These are phyloP conservation scores for Leccinum boreale DNA, from an alignment of 768 basidiomycete genomes.

Conservation along the genomic window DNA sequence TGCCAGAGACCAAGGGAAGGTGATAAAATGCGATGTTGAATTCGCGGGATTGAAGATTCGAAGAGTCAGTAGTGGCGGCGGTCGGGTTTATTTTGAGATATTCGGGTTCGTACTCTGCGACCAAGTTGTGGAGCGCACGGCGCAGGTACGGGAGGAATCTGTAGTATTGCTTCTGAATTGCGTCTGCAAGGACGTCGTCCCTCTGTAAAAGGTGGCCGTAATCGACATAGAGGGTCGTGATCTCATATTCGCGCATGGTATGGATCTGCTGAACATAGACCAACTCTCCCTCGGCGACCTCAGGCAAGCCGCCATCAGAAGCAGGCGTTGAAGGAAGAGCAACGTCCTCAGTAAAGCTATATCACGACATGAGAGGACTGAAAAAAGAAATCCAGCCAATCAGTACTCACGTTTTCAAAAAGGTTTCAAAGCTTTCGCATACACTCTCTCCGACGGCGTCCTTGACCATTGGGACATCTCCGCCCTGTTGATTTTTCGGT, in stretches of 20 bases:
- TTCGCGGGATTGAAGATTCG: constrained; percentile 87
- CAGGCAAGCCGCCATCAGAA: constrained; percentile 62
- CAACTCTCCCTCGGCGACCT: constrained; percentile 56
- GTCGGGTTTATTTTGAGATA: constrained; percentile 94
- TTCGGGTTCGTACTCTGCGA: constrained; percentile 86
- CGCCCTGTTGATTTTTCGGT: constrained; percentile 40
- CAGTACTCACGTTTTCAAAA: constrained; percentile 78
- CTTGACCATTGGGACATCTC: constrained; percentile 81
- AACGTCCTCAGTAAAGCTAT: constrained; percentile 82
- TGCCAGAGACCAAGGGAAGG: constrained; percentile 89
- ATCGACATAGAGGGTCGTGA: constrained; percentile 96
- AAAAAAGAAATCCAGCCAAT: background rate
- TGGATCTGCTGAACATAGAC: constrained; percentile 93
- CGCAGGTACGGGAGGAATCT: constrained; percentile 94
- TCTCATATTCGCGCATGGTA: constrained; percentile 90
- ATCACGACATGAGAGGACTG: background rate
- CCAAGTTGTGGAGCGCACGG: constrained; percentile 85
- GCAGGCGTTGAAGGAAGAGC: constrained; percentile 77
- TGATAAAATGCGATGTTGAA: constrained; percentile 96
- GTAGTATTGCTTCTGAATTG: constrained; percentile 94
- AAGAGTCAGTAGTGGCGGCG: constrained; percentile 80
- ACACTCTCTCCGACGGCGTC: constrained; percentile 97
- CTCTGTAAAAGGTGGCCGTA: constrained; percentile 85
- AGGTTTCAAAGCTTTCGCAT: constrained; percentile 85
- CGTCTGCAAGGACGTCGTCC: constrained; percentile 91